Evolutionary conservation across 257 asterid species (phyloP).

Genomic region (Dorcoceras hygrometricum): DNA sequence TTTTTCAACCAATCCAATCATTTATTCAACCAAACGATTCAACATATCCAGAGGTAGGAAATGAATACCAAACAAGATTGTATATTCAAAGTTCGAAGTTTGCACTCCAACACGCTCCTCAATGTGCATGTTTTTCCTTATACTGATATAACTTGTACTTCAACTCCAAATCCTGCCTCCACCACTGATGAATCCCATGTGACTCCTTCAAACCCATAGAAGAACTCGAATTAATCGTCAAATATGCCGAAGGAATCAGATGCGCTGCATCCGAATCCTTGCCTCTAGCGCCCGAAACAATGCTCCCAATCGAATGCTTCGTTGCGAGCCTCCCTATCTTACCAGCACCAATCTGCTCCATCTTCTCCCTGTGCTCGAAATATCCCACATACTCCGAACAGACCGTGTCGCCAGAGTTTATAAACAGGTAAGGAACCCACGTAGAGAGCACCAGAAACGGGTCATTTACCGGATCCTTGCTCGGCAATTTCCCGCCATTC

Average conservation of each 20-base stretch:
- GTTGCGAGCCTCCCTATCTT: constrained; percentile 58
- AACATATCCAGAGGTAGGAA: no score
- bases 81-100: no score
- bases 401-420: constrained; percentile 58
- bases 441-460: constrained; percentile 37
- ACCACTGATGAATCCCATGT: no score
- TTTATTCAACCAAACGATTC: no score
- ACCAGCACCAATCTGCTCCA: constrained; percentile 51
- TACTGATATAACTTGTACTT: constrained; percentile 18
- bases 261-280: constrained; percentile 53
- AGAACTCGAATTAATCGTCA: constrained; percentile 32
- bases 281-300: constrained; percentile 41
- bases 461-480: constrained; percentile 23
- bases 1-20: no score
- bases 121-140: constrained; percentile 8
- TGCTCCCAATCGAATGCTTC: constrained; percentile 53
- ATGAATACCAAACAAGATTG: no score
- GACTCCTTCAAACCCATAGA: no score
- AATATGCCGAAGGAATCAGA: constrained; percentile 63
- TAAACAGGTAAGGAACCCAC: constrained; percentile 69
- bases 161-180: no score
- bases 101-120: no score
- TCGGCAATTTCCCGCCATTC: constrained; percentile 12
- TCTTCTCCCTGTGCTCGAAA: constrained; percentile 64
- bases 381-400: constrained; percentile 64